Evolutionary conservation across 139 green algal species (phyloP), one percentile per base, ranked within the genome.

Genomic region (Trebouxia sp.): DNA sequence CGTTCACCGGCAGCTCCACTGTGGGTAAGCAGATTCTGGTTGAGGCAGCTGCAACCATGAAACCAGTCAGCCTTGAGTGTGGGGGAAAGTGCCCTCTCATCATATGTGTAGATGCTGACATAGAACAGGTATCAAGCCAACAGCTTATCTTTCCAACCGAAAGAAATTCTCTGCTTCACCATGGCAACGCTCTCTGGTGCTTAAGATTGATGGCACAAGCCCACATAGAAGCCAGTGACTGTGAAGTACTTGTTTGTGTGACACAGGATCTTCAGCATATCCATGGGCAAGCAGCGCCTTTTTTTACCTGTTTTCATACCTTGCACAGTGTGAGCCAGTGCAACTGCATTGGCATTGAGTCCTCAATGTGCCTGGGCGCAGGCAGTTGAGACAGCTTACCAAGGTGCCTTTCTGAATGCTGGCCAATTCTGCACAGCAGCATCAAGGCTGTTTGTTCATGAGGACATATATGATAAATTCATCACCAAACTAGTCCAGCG

Each of bases 1-100:
- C 91, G 6, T 96, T 96, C 86, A 96, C 92, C 1, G 92, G 92
- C 45, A 91, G 84, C 84, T 94, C 90, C 12, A 88, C 92, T 76
- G 83, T 94, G 14, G 91, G 91, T 4, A 81, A 86, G 38, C 41
- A 88, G 3, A 82, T 91, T 32, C 86, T 91, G 76, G 51, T 55
- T n/a, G 45, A 79, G 24, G 78, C 82, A 30, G 84, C 84, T 12
- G 65, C 86, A 26, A 82, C 41, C 48, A 76, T 94, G 15, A 91
- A 94, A 76, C 67, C 77, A 26, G 77, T 83, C 38, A 89, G 85
- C 8, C 81, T 95, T 82, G 92, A 95, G 86, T 87, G 94, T 51
- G 92, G 92, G 9, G 92, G 92, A 80, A 95, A 95, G 85, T 83
- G 35, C 41, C 76, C 92, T 15, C 58, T 89, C 37, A 91, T 95